Conservation (phyloP, 129 eudicot genomes). For the Chrysanthemum lavandulifolium region DNA sequence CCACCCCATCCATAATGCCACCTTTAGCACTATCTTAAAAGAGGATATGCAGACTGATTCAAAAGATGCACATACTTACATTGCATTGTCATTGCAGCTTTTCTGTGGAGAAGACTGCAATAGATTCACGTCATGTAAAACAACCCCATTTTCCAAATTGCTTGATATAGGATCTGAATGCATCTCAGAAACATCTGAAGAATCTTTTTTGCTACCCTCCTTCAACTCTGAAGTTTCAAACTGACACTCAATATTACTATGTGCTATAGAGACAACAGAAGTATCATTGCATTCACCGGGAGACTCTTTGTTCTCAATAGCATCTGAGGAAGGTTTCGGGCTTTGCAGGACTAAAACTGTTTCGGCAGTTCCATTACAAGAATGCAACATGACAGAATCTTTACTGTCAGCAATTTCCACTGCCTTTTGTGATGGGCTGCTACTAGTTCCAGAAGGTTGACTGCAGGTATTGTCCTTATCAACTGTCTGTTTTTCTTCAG, state of each 20-base stretch:
- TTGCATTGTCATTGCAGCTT: constrained; percentile 34
- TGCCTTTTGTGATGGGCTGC: constrained; percentile 19
- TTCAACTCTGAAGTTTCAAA: constrained; percentile 26
- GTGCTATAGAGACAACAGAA: constrained; percentile 10
- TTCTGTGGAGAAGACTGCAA: constrained; percentile 27
- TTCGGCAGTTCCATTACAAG: constrained; percentile 22
- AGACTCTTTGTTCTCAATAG: constrained; percentile 21
- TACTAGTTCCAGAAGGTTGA: constrained; percentile 21
- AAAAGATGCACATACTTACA: constrained; percentile 44
- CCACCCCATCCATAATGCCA: background rate
- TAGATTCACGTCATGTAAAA: constrained; percentile 31
- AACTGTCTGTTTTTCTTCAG: constrained; percentile 20
- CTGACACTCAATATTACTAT: constrained; percentile 25
- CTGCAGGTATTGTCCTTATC: constrained; percentile 22
- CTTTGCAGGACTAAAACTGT: constrained; percentile 23
- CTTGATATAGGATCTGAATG: constrained; percentile 30
- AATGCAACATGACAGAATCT: constrained; percentile 16
- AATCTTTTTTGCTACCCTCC: constrained; percentile 31
- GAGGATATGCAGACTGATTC: background rate
- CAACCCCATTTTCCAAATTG: constrained; percentile 29
- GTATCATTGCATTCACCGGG: constrained; percentile 24
- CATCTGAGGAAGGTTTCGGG: constrained; percentile 29
- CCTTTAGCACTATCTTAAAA: background rate
- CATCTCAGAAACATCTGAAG: constrained; percentile 23
- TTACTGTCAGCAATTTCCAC: constrained; percentile 30